Evolutionary conservation across 331 rosid species (phyloP), one percentile per base, ranked within the genome.

Genomic region (Rhamnella rubrinervis): DNA sequence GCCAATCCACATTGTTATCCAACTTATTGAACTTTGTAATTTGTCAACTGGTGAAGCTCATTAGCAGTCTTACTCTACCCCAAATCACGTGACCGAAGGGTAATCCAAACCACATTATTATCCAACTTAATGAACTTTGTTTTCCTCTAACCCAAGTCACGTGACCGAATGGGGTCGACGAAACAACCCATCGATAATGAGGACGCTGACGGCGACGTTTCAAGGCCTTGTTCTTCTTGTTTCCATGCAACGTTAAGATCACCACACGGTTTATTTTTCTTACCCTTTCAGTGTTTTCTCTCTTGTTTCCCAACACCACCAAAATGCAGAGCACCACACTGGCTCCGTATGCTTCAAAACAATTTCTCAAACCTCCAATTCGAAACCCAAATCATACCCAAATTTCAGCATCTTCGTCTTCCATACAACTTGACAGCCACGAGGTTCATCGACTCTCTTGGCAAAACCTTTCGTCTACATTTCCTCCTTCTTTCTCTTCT

Each of bases 401-500:
- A 21, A 18, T 63, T 68, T 58, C 67, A 8, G 12, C 7, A 38
- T 71, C 56, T 4, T 16, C 55, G 8, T 62, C 68, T 66, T 46
- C 58, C 1, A 6, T 31, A n/a, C 77, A 41, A 47, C 10, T 62
- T 13, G 47, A 55, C 65, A 12, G 40, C 65, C 59, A 65, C 47
- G 14, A 47, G 39, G 21, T 37, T 61, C 63, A 56, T 65, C 62
- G 68, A 63, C 68, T 63, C 57, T 28, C 82, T 67, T 15, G 23
- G 57, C 13, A 52, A 19, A 74, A 56, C 59, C 4, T 44, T 63
- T 71, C 85, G 8, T 66, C 72, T 51, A 25, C 77, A 59, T 63
- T 75, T 50, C 61, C 52, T 69, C 68, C 84, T 35, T 71, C 52
- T 69, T 71, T 71, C 74, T 55, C 78, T 55, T 62, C 77, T 65